Conservation (phyloP, 169 alveolate genomes). For the Plasmodium yoelii region DNA sequence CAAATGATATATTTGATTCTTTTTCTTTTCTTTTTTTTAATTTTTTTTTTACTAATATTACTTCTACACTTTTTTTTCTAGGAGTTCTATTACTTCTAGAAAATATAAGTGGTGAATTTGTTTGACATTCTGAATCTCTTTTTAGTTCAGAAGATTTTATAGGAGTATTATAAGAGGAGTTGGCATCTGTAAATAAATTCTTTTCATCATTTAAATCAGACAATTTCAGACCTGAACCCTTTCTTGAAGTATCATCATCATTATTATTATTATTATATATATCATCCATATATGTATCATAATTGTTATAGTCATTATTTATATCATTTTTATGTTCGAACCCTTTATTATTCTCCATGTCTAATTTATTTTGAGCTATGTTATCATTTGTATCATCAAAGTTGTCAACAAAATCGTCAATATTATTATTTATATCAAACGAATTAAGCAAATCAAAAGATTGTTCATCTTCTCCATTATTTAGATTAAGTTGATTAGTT, state of each 20-base stretch:
- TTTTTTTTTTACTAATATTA: constrained; percentile 36
- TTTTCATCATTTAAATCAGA: constrained; percentile 17
- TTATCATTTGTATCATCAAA: neutral
- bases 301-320: neutral
- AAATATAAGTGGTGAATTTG: constrained; percentile 34
- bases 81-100: constrained; percentile 69
- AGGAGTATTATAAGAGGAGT: constrained; percentile 13
- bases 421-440: constrained; percentile 5
- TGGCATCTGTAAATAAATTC: neutral
- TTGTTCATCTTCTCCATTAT: constrained; percentile 7
- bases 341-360: neutral
- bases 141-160: constrained; percentile 12
- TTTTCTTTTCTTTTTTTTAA: constrained; percentile 34
- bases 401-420: constrained; percentile 5
- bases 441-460: constrained; percentile 58
- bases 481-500: constrained; percentile 3
- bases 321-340: neutral
- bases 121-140: constrained; percentile 60
- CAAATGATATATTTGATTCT: neutral
- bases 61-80: constrained; percentile 67
- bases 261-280: neutral
- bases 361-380: neutral
- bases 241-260: neutral
- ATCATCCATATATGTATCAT: constrained; percentile 1
- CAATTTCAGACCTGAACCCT: neutral